Conservation (phyloP, 2,329 filamentous ascomycete genomes). For the Zasmidium angulare region DNA sequence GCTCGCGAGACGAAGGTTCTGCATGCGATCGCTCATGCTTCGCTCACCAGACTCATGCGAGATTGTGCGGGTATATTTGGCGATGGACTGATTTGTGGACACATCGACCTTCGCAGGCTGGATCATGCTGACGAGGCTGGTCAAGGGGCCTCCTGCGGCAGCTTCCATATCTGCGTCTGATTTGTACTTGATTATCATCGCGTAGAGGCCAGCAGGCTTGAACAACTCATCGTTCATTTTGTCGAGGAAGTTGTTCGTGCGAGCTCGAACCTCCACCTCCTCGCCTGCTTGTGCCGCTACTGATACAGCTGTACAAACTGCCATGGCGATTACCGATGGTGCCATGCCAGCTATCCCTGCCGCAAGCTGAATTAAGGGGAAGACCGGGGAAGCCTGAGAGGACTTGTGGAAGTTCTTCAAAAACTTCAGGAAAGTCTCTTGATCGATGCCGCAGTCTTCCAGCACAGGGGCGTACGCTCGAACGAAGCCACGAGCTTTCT, state of each 20-base stretch:
- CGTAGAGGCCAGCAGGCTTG: slow-evolving; percentile 56
- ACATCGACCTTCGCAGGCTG: slow-evolving; percentile 35
- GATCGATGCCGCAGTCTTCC: slow-evolving; percentile 47
- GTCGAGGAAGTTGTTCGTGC: slow-evolving; percentile 57
- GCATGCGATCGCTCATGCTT: slow-evolving; percentile 29
- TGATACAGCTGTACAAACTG: slow-evolving; percentile 47
- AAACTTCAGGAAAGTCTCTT: slow-evolving; percentile 51
- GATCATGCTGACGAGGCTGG: slow-evolving; percentile 14
- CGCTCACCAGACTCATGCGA: slow-evolving; percentile 6
- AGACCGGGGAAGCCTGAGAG: slow-evolving; percentile 38
- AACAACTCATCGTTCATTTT: slow-evolving; percentile 59
- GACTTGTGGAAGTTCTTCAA: slow-evolving; percentile 49
- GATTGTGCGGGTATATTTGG: slow-evolving; percentile 19
- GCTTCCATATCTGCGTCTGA: slow-evolving; percentile 21
- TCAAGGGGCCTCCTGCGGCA: not conserved
- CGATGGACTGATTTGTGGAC: slow-evolving; percentile 36
- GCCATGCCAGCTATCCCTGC: slow-evolving; percentile 41
- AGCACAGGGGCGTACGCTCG: slow-evolving; percentile 55
- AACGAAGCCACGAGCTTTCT: slow-evolving; percentile 52
- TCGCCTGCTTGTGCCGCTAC: slow-evolving; percentile 44
- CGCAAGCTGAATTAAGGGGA: slow-evolving; percentile 27
- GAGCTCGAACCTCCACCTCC: slow-evolving; percentile 38
- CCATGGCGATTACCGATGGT: slow-evolving; percentile 43
- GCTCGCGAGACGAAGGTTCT: slow-evolving; percentile 40
- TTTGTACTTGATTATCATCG: slow-evolving; percentile 49